These are phyloP conservation scores for Geosmithia putterillii DNA, from an alignment of 2,329 filamentous ascomycete species.

Conservation along the genomic window DNA sequence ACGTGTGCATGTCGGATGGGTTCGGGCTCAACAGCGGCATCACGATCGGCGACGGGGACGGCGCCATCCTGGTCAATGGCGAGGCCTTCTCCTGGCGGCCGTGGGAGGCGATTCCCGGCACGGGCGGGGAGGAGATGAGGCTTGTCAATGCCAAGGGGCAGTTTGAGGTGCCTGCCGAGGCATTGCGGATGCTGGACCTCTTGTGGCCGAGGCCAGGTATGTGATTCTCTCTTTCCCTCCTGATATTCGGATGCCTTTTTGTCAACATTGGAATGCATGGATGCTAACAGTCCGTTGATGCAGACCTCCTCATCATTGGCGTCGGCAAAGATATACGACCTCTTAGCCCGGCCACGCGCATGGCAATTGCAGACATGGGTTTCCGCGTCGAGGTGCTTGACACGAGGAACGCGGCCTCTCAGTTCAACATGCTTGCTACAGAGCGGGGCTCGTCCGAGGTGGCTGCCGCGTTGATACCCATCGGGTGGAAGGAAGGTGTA, in stretches of 20 bases:
- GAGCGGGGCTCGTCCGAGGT: conserved; percentile 79
- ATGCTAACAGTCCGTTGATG: conserved; percentile 3
- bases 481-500: conserved; percentile 62
- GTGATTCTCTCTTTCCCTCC: conserved; percentile 9
- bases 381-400: conserved; percentile 82
- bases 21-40: conserved; percentile 79
- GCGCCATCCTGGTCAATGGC: conserved; percentile 68
- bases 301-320: conserved; percentile 83
- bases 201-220: conserved; percentile 83
- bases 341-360: conserved; percentile 61
- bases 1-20: conserved; percentile 69
- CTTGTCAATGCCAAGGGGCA: conserved; percentile 69
- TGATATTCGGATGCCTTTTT: background rate
- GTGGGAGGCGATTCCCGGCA: conserved; percentile 39
- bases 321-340: conserved; percentile 66
- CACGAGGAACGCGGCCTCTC: conserved; percentile 84
- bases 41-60: conserved; percentile 54
- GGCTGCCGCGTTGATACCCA: conserved; percentile 75
- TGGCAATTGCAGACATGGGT: conserved; percentile 62
- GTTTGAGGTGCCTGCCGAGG: conserved; percentile 60
- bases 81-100: conserved; percentile 86
- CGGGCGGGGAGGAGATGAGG: conserved; percentile 14
- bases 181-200: conserved; percentile 64
- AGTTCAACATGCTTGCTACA: conserved; percentile 92
- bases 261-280: background rate